Evolutionary conservation across 768 basidiomycete species (phyloP), one percentile per base, ranked within the genome.

Genomic region (Mycena alexandri): DNA sequence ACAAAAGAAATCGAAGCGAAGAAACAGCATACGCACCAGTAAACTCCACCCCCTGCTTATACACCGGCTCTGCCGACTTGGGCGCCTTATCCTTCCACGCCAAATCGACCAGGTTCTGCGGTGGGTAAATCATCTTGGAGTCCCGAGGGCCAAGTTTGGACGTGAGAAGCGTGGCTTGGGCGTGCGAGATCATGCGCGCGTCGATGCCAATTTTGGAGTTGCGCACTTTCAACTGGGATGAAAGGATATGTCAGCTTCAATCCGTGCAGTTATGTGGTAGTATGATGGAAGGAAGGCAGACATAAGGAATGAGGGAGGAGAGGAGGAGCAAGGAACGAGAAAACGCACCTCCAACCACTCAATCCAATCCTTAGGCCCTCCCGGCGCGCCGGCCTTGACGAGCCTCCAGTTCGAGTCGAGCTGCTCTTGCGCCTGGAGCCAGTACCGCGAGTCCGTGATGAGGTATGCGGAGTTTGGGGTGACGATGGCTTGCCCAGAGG

Each of bases 41-140:
- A 69, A 91, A 95, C 71, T 92, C 85, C n/a, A 88, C 80, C 12
- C 88, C 85, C 62, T 91, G 96, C 21, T 89, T 79, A 75, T 86
- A 93, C 21, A 93, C 81, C 11, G 85, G 85, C 38, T 88, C 87
- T 68, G 82, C 86, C 12, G 92, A 88, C 65, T 92, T 90, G 4
- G 80, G 56, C 1, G 94, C 94, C 69, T 94, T 92, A 47, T 90
- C 87, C 68, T 86, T 87, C 94, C 95, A 96, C 47, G 90, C 81
- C 2, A 92, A 82, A 75, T 97, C 95, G 53, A 96, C 80, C 41
- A 95, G 84, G 76, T 97, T 97, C 76, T 93, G 89, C 12, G 91
- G 86, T 0, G 94, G 94, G 71, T 91, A 95, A 21, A 90, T 83
- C 65, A 96, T 83, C 76, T 91, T 92, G 19, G 91, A 88, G 57